Percentiles rank a stretch among this genome's conserved stretches.
Conservation (phyloP, 2,329 filamentous ascomycete species). For the Venturia effusa region DNA sequence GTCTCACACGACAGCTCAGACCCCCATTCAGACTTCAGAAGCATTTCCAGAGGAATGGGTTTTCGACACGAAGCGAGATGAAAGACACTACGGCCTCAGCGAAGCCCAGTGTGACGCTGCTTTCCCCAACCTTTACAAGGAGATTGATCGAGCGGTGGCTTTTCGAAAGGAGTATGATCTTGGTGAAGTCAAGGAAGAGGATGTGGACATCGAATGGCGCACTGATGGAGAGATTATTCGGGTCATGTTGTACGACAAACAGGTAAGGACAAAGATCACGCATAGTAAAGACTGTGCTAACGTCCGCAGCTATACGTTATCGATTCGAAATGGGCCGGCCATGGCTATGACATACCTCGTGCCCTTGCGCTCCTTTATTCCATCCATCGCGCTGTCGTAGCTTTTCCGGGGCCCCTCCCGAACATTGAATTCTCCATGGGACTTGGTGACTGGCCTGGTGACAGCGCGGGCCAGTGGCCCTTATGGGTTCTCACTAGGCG, state of each 20-base stretch:
- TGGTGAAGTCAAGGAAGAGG: constrained; percentile 15
- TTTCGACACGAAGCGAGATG: constrained; percentile 8
- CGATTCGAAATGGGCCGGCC: constrained; percentile 16
- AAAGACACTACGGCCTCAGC: constrained; percentile 20
- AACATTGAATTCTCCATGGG: constrained; percentile 44
- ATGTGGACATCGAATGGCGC: constrained; percentile 18
- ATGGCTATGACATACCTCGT: constrained; percentile 18
- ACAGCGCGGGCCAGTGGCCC: not conserved
- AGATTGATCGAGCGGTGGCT: constrained; percentile 17
- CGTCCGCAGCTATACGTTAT: constrained; percentile 10
- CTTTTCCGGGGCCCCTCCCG: constrained; percentile 38
- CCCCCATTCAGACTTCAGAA: not conserved
- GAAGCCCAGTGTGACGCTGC: constrained; percentile 16
- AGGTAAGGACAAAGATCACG: constrained; percentile 13
- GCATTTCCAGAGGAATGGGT: constrained; percentile 3
- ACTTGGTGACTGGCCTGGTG: constrained; percentile 23
- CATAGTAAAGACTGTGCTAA: not conserved
- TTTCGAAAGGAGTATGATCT: constrained; percentile 12
- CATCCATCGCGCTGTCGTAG: constrained; percentile 41
- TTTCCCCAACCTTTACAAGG: constrained; percentile 19
- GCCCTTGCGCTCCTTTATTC: constrained; percentile 39
- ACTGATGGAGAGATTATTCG: constrained; percentile 14
- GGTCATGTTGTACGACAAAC: constrained; percentile 21
- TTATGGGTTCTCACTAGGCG: constrained; percentile 15
- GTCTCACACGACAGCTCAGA: not conserved